Percentiles rank a stretch among this genome's conserved stretches.
These are phyloP conservation scores for Linum trigynum DNA, from an alignment of 345 rosid genomes.

Conservation along the genomic window DNA sequence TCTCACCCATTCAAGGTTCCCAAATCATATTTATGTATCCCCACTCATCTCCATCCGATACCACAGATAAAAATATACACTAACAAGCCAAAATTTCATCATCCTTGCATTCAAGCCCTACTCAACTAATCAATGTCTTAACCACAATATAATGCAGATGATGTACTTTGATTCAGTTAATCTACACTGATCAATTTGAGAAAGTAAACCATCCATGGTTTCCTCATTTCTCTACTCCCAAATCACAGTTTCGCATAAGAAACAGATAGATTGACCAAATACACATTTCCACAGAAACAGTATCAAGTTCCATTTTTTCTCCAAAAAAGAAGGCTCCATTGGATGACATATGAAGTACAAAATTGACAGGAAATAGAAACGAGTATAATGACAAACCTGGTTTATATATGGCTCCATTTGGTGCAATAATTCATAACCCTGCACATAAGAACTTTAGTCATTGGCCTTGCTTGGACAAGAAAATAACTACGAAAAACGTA, in stretches of 20 bases:
- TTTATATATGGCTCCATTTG: constrained; percentile 5
- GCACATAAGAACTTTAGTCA: background rate
- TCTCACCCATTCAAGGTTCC: background rate
- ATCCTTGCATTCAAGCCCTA: background rate
- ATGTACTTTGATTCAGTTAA: background rate
- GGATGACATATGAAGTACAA: background rate
- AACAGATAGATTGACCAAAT: background rate
- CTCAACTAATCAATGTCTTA: background rate
- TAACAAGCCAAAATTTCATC: background rate
- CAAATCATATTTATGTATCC: background rate
- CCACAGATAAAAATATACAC: no score
- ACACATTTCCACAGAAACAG: background rate
- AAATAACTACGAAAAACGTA: background rate
- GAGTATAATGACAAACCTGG: background rate
- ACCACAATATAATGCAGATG: background rate
- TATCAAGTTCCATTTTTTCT: no score
- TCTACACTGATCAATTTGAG: background rate
- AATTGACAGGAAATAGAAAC: background rate
- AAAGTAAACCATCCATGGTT: background rate
- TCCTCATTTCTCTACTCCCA: background rate
- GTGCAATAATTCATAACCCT: constrained; percentile 4
- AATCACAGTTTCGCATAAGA: background rate
- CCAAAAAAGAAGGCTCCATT: background rate
- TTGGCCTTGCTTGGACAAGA: background rate
- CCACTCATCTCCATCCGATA: background rate